phyloP scores from a whole-genome alignment of 1,284 basidiomycete species.

The Leccinum griseonigrum region DNA sequence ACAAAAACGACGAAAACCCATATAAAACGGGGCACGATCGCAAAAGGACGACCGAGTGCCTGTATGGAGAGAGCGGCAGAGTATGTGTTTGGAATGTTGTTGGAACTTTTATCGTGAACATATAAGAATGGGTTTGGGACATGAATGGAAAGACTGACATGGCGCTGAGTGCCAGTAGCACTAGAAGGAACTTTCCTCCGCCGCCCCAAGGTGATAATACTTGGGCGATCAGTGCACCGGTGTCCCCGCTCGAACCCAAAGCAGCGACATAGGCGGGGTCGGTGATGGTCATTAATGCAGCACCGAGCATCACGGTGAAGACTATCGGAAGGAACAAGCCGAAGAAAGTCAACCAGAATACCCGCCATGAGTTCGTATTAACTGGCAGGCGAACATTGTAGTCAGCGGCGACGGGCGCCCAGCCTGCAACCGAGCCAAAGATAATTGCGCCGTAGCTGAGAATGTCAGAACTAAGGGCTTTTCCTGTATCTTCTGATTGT shows the following conservation, averaged over 20 bases:
- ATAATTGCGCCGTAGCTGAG: constrained; percentile 59
- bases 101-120: constrained; percentile 37
- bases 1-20: constrained; percentile 56
- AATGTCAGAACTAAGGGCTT: constrained; percentile 44
- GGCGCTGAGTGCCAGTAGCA: constrained; percentile 55
- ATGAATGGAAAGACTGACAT: constrained; percentile 32
- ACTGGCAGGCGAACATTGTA: constrained; percentile 54
- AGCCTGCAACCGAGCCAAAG: constrained; percentile 52
- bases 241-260: constrained; percentile 43
- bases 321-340: constrained; percentile 55
- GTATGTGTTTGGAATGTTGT: constrained; percentile 62
- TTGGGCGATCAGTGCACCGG: constrained; percentile 46
- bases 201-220: constrained; percentile 46
- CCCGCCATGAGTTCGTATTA: constrained; percentile 41
- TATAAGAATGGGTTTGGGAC: neutral
- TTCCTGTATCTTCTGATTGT: constrained; percentile 44
- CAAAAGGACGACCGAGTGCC: constrained; percentile 51
- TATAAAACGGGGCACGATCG: constrained; percentile 56
- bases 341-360: constrained; percentile 56
- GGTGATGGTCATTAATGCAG: constrained; percentile 56
- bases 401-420: constrained; percentile 52
- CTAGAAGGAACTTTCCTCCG: constrained; percentile 59
- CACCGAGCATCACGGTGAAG: constrained; percentile 56
- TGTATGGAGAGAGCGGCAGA: constrained; percentile 57
- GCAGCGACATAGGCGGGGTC: constrained; percentile 48